Percentiles rank a stretch among this genome's conserved stretches.
phyloP scores from a whole-genome alignment of 495 filamentous ascomycete species.

The Tuber aestivum region DNA sequence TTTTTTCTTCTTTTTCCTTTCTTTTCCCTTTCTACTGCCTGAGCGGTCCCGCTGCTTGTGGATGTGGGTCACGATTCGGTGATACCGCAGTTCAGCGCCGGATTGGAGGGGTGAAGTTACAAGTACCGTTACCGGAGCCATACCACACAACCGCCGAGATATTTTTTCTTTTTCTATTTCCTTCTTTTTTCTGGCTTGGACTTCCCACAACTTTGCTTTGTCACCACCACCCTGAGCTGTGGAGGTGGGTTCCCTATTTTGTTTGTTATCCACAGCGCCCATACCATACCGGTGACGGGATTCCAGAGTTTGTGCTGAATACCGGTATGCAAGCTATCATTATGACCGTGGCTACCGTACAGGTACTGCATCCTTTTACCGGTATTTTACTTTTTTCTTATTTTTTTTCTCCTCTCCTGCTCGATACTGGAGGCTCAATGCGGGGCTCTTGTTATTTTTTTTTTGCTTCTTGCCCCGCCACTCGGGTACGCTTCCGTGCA shows the following conservation, averaged over 20 bases:
- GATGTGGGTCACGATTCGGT: not conserved
- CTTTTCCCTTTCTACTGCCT: not conserved
- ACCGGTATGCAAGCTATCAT: not conserved
- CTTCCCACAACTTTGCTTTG: not conserved
- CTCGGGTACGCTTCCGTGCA: not conserved
- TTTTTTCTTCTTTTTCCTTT: not conserved
- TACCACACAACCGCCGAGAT: not conserved
- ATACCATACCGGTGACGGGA: not conserved
- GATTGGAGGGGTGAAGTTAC: not conserved
- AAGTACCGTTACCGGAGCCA: not conserved
- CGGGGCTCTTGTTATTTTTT: not conserved
- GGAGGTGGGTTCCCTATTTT: not conserved
- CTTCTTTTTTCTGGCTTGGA: not conserved
- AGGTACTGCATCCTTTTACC: not conserved
- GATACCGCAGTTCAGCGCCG: not conserved
- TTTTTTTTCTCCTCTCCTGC: not conserved
- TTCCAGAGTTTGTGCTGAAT: slow-evolving; percentile 1
- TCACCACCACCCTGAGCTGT: not conserved
- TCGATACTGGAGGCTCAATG: not conserved
- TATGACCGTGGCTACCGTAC: not conserved
- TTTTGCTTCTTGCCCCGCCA: not conserved
- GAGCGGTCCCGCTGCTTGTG: not conserved
- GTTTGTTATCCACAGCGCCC: not conserved
- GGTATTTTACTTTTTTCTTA: not conserved
- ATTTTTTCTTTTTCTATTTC: not conserved